A percentile compares a stretch with the other conserved stretches of the same genome.
phyloP scores from a whole-genome alignment of 78 protist genomes.

The Salpingoeca rosetta region DNA sequence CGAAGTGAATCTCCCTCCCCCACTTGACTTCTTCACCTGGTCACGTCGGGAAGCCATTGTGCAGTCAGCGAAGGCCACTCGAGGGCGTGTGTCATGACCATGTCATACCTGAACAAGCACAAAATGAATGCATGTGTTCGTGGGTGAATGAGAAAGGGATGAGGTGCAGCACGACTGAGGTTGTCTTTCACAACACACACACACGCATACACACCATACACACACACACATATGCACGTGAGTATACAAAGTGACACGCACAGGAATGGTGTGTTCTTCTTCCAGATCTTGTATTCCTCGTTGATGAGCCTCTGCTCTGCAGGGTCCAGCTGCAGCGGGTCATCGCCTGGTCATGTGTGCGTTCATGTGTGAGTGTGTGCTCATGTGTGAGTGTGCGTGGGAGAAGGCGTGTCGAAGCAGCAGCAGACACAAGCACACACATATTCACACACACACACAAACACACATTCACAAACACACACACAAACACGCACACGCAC shows the following conservation, averaged over 20 bases:
- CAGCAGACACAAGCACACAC: neutral
- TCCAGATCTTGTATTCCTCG: slow-evolving; percentile 92
- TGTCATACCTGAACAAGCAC: slow-evolving; percentile 65
- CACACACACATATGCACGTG: too few relatives aligned
- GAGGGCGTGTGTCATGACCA: slow-evolving; percentile 76
- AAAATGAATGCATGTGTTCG: too few relatives aligned
- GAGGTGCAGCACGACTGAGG: too few relatives aligned
- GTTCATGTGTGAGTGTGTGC: neutral
- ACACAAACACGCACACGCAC: too few relatives aligned
- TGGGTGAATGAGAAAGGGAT: too few relatives aligned
- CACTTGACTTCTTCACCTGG: neutral
- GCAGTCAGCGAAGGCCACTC: slow-evolving; percentile 90
- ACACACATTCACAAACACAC: neutral
- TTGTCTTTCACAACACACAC: too few relatives aligned
- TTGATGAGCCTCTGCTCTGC: slow-evolving; percentile 72
- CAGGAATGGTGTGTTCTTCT: slow-evolving; percentile 88
- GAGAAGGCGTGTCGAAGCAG: neutral
- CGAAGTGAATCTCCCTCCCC: neutral
- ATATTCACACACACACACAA: neutral
- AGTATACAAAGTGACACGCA: too few relatives aligned
- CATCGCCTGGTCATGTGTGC: neutral
- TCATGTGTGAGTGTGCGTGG: neutral
- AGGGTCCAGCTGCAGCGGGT: too few relatives aligned
- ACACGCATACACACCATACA: too few relatives aligned
- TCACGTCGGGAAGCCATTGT: slow-evolving; percentile 10